Conservation (phyloP, 805 yeast genomes). For the Candida caryicola region DNA sequence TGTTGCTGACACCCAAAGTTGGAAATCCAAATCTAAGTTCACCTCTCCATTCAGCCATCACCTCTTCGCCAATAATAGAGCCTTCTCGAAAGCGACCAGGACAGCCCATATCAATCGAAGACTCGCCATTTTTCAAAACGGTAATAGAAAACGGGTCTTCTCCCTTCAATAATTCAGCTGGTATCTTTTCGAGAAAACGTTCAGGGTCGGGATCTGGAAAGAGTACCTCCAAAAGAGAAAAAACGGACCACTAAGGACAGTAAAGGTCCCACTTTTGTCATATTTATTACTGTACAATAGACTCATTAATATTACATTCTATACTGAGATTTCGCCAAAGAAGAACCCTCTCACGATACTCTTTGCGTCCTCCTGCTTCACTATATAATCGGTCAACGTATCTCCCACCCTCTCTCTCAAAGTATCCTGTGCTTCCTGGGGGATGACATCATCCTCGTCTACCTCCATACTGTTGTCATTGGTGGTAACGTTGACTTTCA, state of each 20-base stretch:
- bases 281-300: conserved; percentile 7
- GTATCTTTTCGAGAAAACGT: background rate
- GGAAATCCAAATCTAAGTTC: background rate
- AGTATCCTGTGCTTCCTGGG: conserved; percentile 36
- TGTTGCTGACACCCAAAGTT: no score
- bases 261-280: conserved; percentile 1
- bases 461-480: conserved; percentile 34
- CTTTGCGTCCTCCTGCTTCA: conserved; percentile 46
- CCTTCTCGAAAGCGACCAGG: conserved; percentile 26
- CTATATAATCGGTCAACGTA: conserved; percentile 48
- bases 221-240: no score
- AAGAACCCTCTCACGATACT: conserved; percentile 62
- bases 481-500: conserved; percentile 30
- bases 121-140: conserved; percentile 34
- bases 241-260: no score
- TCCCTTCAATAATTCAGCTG: background rate
- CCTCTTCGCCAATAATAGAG: background rate
- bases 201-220: no score
- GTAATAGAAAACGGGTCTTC: background rate
- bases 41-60: background rate
- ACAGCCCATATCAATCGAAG: conserved; percentile 29
- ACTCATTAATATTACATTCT: background rate
- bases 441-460: conserved; percentile 22
- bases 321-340: conserved; percentile 54
- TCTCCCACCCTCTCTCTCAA: conserved; percentile 61